Evolutionary conservation across 2,329 filamentous ascomycete genomes (phyloP).

Genomic region (Karstenula rhodostoma): DNA sequence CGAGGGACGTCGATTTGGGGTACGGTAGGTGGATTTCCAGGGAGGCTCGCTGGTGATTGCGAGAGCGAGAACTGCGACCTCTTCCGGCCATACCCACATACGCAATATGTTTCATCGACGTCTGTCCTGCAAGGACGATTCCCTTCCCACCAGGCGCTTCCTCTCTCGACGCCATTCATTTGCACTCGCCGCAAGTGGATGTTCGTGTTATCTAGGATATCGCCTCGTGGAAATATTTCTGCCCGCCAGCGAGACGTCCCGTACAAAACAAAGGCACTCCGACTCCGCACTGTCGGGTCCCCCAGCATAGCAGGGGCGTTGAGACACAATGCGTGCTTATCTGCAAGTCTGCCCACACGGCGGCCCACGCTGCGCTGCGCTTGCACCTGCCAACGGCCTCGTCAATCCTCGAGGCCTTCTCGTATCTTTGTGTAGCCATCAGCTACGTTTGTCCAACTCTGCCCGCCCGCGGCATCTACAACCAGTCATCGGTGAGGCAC

Average conservation of each 20-base stretch:
- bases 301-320: not conserved
- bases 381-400: not conserved
- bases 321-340: not conserved
- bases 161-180: not conserved
- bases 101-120: not conserved
- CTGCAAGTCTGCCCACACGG: not conserved
- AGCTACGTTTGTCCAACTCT: not conserved
- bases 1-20: no score
- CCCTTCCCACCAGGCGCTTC: not conserved
- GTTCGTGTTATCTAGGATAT: not conserved
- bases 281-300: constrained; percentile 2
- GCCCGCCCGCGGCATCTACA: not conserved
- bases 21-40: no score
- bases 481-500: not conserved
- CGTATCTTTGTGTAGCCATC: not conserved
- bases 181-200: not conserved
- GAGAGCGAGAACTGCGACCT: not conserved
- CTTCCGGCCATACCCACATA: not conserved
- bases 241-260: not conserved
- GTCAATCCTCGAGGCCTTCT: not conserved
- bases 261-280: no score
- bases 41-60: no score
- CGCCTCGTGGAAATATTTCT: not conserved
- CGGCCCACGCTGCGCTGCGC: not conserved
- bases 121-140: not conserved